Percentiles rank a stretch among this genome's conserved stretches.
phyloP scores from a whole-genome alignment of 1,284 basidiomycete genomes.

The Agaricales sp. region DNA sequence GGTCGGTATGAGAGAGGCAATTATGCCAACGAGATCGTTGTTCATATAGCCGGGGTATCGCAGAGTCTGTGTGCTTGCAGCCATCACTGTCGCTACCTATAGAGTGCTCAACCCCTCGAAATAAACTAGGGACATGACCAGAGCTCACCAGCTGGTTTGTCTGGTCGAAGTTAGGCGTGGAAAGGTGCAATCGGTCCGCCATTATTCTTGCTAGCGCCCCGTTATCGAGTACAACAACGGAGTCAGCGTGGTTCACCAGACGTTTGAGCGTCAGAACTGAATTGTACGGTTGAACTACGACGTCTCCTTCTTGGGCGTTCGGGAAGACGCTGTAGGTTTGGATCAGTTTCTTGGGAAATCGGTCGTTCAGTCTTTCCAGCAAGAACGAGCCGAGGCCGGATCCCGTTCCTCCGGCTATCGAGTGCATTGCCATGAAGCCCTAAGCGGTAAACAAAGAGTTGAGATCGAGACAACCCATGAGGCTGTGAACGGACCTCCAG shows the following conservation, averaged over 20 bases:
- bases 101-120: slow-evolving; percentile 2
- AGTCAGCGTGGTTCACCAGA: slow-evolving; percentile 93
- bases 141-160: slow-evolving; percentile 81
- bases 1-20: slow-evolving; percentile 95
- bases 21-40: slow-evolving; percentile 96
- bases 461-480: slow-evolving; percentile 3
- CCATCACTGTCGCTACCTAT: slow-evolving; percentile 91
- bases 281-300: slow-evolving; percentile 99
- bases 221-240: slow-evolving; percentile 96
- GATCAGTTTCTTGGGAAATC: slow-evolving; percentile 97
- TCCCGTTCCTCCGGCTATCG: slow-evolving; percentile 97
- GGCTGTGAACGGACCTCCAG: slow-evolving; percentile 66
- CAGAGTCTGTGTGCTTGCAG: slow-evolving; percentile 94
- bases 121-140: neutral
- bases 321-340: slow-evolving; percentile 99
- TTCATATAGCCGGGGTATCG: slow-evolving; percentile 99
- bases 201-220: slow-evolving; percentile 89
- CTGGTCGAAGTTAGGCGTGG: slow-evolving; percentile 89
- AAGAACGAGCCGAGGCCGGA: slow-evolving; percentile 97
- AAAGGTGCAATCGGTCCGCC: slow-evolving; percentile 83
- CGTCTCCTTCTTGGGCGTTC: slow-evolving; percentile 83
- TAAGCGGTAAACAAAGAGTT: slow-evolving; percentile 20
- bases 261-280: slow-evolving; percentile 91
- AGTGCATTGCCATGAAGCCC: slow-evolving; percentile 99
- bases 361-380: slow-evolving; percentile 93